These are phyloP conservation scores for Boletus rubescentipes DNA, from an alignment of 768 basidiomycete genomes.

Conservation along the genomic window DNA sequence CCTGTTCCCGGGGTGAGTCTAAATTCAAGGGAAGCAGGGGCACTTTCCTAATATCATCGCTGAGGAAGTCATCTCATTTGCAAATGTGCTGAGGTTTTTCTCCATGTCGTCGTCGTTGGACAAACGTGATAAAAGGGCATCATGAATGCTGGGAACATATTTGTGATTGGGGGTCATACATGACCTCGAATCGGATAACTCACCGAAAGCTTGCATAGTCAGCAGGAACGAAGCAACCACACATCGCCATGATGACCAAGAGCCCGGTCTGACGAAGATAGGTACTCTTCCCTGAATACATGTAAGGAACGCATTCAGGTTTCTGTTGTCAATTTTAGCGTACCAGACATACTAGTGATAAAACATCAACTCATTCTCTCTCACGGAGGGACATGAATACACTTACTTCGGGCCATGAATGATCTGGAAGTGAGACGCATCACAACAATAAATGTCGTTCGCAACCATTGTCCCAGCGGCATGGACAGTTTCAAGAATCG, in stretches of 20 bases:
- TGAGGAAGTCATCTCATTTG: constrained; percentile 88
- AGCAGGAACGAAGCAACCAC: constrained; percentile 89
- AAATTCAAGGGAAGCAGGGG: background rate
- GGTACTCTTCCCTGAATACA: constrained; percentile 77
- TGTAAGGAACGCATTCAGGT: background rate
- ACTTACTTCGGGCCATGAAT: constrained; percentile 88
- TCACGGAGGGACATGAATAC: background rate
- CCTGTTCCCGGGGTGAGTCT: constrained; percentile 39
- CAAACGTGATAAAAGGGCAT: constrained; percentile 79
- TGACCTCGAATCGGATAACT: background rate
- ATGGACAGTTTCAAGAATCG: constrained; percentile 76
- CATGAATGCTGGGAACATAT: constrained; percentile 58
- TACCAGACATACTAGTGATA: constrained; percentile 58
- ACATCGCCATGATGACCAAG: constrained; percentile 82
- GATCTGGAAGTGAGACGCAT: constrained; percentile 84
- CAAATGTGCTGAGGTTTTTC: constrained; percentile 89
- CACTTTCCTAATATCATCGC: constrained; percentile 82
- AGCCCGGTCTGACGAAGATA: constrained; percentile 88
- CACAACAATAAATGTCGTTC: constrained; percentile 89
- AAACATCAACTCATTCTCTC: background rate
- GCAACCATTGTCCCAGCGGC: constrained; percentile 70
- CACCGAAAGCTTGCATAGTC: constrained; percentile 90
- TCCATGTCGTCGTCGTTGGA: constrained; percentile 96
- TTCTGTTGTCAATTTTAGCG: background rate
- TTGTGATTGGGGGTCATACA: background rate